Evolutionary conservation across 441 rosid species (phyloP).

Genomic region (Manihot esculenta): DNA sequence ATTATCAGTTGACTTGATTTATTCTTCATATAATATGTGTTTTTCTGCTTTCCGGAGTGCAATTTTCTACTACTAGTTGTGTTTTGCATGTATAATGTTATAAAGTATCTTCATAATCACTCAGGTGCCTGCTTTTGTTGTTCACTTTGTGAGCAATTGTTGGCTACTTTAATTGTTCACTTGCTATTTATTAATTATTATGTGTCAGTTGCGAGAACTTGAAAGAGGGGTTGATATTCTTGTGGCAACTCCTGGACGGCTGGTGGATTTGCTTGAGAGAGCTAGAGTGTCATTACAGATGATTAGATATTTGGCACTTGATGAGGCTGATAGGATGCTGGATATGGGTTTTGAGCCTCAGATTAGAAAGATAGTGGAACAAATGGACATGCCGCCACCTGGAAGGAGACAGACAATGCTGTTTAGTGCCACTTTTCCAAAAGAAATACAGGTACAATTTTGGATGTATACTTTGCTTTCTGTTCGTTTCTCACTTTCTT

Average conservation of each 20-base stretch:
- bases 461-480: not conserved
- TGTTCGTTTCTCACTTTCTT: not conserved
- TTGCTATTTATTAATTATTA: conserved; percentile 26
- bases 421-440: conserved; percentile 95
- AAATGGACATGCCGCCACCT: conserved; percentile 91
- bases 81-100: not conserved
- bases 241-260: conserved; percentile 92
- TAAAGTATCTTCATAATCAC: not conserved
- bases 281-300: conserved; percentile 91
- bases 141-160: not conserved
- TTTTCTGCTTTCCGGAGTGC: not conserved
- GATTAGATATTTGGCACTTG: conserved; percentile 84
- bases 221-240: conserved; percentile 96
- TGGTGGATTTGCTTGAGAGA: conserved; percentile 90
- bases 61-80: not conserved
- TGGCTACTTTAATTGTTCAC: not conserved
- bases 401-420: conserved; percentile 87
- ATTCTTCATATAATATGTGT: not conserved
- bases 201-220: conserved; percentile 71
- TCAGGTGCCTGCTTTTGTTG: not conserved
- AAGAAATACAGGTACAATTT: conserved; percentile 80
- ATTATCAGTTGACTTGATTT: not conserved
- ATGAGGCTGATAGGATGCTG: conserved; percentile 92
- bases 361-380: conserved; percentile 88
- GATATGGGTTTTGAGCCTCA: conserved; percentile 99